A percentile compares a stretch with the other conserved stretches of the same genome.
These are phyloP conservation scores for Pyricularia grisea DNA, from an alignment of 2,329 filamentous ascomycete genomes.

Conservation along the genomic window DNA sequence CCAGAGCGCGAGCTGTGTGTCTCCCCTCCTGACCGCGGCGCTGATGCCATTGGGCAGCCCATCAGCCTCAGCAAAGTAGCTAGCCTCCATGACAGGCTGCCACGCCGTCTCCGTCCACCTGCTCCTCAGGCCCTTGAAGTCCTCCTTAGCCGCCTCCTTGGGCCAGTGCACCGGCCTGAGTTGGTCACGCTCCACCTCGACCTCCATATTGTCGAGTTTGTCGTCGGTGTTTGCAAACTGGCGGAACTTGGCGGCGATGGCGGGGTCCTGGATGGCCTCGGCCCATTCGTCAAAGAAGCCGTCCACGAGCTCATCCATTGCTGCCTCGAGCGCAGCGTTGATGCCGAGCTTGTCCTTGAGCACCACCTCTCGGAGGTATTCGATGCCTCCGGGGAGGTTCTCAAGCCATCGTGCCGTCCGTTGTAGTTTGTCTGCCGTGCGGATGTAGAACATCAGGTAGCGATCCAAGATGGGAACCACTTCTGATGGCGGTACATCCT, in stretches of 20 bases:
- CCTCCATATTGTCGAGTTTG: constrained; percentile 58
- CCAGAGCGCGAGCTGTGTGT: constrained; percentile 84
- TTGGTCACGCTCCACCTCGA: constrained; percentile 64
- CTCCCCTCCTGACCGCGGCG: constrained; percentile 72
- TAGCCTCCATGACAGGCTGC: constrained; percentile 68
- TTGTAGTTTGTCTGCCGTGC: constrained; percentile 83
- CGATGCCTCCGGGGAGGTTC: constrained; percentile 70
- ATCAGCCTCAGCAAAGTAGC: constrained; percentile 56
- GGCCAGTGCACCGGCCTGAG: constrained; percentile 70
- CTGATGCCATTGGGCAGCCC: constrained; percentile 63
- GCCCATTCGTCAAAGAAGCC: constrained; percentile 91
- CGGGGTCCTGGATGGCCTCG: constrained; percentile 63
- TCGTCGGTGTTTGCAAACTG: constrained; percentile 81
- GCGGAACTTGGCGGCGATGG: constrained; percentile 58
- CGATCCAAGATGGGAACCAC: constrained; percentile 78
- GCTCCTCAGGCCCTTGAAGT: constrained; percentile 58
- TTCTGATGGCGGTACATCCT: constrained; percentile 75
- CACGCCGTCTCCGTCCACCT: constrained; percentile 61
- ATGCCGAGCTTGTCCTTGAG: constrained; percentile 82
- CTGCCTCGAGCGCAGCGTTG: constrained; percentile 70
- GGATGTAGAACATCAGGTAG: constrained; percentile 89
- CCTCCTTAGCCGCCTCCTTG: constrained; percentile 52
- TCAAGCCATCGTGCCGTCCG: constrained; percentile 85
- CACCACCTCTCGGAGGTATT: constrained; percentile 73
- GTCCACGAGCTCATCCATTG: constrained; percentile 79